Evolutionary conservation across 1,139 yeast species (phyloP), one percentile per base, ranked within the genome.

Genomic region (Blastobotrys malaysiensis): DNA sequence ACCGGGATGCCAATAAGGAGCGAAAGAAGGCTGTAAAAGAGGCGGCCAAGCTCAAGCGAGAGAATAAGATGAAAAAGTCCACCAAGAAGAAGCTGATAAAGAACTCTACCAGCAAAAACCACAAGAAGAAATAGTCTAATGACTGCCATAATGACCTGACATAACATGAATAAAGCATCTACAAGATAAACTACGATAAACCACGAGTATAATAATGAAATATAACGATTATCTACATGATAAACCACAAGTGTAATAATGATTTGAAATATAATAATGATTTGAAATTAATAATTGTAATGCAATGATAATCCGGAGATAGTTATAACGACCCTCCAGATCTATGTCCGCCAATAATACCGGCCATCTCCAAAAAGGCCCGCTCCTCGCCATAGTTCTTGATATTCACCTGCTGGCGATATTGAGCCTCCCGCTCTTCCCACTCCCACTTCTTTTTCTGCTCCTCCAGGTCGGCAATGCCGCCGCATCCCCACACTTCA

Each of bases 401-500:
- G 11, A 60, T 48, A 63, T 89, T 88, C 3, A 90, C 80, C 39
- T 80, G 76, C 63, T 84, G 88, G 54, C 97, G 75, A 36, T 89
- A 84, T 61, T 82, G 80, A 0, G 96, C 96, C 66, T 88, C 96
- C 51, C 82, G 77, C 64, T 86, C 86, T 66, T 91, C 97, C 97
- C 97, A 89, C 64, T 85, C 91, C 95, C 96, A 86, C 59, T 80
- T 81, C 63, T 80, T 81, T 55, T 78, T 73, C 69, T 91, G 97
- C 57, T 85, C 91, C 26, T 80, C 86, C 51, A 89, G 72, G 59
- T 88, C 95, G 58, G 82, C 81, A 19, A 80, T 81, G 5, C 87
- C 81, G 0, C 97, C 97, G 55, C 89, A 78, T 0, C 98, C 98
- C 93, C 95, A 88, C 0, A 89, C 96, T 67, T 90, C 97, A 20